These are phyloP conservation scores for Pyrenochaeta sp. DNA, from an alignment of 2,329 filamentous ascomycete species.

Conservation along the genomic window DNA sequence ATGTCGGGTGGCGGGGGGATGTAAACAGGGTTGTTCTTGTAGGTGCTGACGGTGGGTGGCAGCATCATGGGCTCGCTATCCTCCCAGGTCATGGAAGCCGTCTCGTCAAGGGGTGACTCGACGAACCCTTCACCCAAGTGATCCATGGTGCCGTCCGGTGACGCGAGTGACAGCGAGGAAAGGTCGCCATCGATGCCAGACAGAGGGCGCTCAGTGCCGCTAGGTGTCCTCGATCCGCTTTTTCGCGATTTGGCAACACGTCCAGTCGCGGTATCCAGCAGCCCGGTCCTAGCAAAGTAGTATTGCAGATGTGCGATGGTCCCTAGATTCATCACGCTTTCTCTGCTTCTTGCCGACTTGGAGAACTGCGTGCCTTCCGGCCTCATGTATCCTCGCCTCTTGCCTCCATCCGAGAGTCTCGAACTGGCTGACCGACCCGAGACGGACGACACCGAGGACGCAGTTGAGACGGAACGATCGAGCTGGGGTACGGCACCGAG, in stretches of 20 bases:
- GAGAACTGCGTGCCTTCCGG: constrained; percentile 90
- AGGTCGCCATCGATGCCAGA: constrained; percentile 40
- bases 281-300: constrained; percentile 93
- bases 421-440: constrained; percentile 73
- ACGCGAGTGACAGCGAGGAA: constrained; percentile 33
- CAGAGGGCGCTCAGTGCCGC: constrained; percentile 40
- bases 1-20: constrained; percentile 86
- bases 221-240: constrained; percentile 47
- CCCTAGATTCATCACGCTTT: constrained; percentile 94
- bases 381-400: constrained; percentile 83
- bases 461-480: constrained; percentile 70
- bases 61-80: constrained; percentile 80
- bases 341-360: constrained; percentile 84
- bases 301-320: constrained; percentile 98
- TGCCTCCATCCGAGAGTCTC: constrained; percentile 56
- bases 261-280: constrained; percentile 92
- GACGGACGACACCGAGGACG: constrained; percentile 61
- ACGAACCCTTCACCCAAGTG: constrained; percentile 52
- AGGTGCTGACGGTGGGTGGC: constrained; percentile 96
- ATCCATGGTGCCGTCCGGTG: constrained; percentile 31
- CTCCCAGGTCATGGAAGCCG: constrained; percentile 59
- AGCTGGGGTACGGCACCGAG: constrained; percentile 67
- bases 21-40: constrained; percentile 83
- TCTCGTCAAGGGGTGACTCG: constrained; percentile 64
- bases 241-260: constrained; percentile 77